phyloP scores from a whole-genome alignment of 2,329 filamentous ascomycete species.

The Ceratocystis destructans region DNA sequence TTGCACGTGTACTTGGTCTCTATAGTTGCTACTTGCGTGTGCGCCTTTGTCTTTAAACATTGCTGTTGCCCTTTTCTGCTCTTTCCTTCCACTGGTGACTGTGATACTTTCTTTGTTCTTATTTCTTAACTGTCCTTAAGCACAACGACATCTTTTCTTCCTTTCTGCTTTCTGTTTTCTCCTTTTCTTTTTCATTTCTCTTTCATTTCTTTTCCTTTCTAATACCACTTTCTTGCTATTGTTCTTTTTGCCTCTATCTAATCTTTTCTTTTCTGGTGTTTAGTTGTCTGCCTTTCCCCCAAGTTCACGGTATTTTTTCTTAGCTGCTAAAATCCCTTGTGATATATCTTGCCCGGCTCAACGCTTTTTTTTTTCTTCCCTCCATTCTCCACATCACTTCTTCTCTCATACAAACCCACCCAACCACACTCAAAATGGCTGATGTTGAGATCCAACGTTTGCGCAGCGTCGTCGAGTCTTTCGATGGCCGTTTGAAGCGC shows the following conservation, averaged over 20 bases:
- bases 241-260: background rate
- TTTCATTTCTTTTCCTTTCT: constrained; percentile 14
- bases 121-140: background rate
- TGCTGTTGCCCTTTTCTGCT: background rate
- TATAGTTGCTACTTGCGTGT: background rate
- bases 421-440: constrained; percentile 52
- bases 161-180: background rate
- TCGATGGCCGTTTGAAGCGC: constrained; percentile 75
- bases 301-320: background rate
- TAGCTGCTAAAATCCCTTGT: constrained; percentile 6
- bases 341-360: constrained; percentile 8
- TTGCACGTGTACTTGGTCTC: background rate
- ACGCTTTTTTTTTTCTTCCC: constrained; percentile 6
- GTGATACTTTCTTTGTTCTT: background rate
- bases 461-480: constrained; percentile 66
- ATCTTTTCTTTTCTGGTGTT: background rate
- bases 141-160: background rate
- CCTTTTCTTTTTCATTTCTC: constrained; percentile 1
- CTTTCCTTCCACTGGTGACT: background rate
- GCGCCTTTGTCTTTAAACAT: background rate
- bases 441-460: constrained; percentile 75
- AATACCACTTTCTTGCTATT: background rate
- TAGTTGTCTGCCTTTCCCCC: background rate
- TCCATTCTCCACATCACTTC: constrained; percentile 6
- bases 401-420: constrained; percentile 17